Evolutionary conservation across 129 eudicot species (phyloP).

Genomic region (Heracleum sosnowskyi): DNA sequence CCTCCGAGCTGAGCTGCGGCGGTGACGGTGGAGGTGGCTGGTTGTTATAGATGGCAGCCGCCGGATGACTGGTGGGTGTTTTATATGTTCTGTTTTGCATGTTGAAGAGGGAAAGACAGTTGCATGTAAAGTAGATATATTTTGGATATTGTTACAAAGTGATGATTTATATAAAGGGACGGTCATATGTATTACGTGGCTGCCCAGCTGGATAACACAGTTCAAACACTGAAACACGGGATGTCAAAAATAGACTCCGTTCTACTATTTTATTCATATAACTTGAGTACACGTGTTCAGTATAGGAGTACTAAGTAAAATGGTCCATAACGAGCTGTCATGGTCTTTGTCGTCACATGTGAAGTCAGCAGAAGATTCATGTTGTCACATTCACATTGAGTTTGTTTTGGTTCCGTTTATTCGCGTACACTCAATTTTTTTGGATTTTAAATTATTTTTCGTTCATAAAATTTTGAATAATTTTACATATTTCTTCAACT

Average conservation of each 20-base stretch:
- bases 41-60: neutral
- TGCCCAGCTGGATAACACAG: constrained; percentile 32
- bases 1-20: constrained; percentile 17
- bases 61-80: neutral
- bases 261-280: no score
- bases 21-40: neutral
- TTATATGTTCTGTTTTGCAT: neutral
- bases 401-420: no score
- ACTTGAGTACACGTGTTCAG: neutral
- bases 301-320: no score
- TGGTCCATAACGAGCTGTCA: neutral
- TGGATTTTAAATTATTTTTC: no score
- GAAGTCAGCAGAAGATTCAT: neutral
- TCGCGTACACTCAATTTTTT: no score
- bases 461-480: no score
- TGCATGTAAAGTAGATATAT: neutral
- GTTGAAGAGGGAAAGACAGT: neutral
- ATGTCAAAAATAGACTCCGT: neutral
- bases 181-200: constrained; percentile 13
- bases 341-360: neutral
- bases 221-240: constrained; percentile 26
- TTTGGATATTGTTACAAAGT: neutral
- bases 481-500: no score
- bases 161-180: neutral
- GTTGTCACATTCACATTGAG: no score